Evolutionary conservation across 768 basidiomycete genomes (phyloP).

Genomic region (Lentinula sp.): DNA sequence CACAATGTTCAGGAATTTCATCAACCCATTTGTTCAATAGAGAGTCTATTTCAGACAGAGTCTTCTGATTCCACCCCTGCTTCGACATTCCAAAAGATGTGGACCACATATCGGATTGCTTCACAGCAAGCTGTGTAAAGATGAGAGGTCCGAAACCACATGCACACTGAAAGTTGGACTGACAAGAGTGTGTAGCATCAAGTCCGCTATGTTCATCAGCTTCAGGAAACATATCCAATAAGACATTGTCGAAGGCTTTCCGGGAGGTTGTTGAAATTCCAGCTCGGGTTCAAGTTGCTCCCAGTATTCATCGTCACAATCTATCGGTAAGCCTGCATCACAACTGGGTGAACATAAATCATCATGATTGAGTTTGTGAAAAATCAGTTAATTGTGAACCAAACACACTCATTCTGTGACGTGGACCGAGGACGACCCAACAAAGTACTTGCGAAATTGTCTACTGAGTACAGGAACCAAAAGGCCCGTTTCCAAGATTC

Average conservation of each 20-base stretch:
- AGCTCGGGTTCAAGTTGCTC: slow-evolving; percentile 31
- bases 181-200: slow-evolving; percentile 46
- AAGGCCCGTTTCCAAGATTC: slow-evolving; percentile 59
- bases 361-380: not conserved
- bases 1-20: slow-evolving; percentile 52
- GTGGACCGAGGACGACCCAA: slow-evolving; percentile 55
- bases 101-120: slow-evolving; percentile 1
- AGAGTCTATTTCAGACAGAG: slow-evolving; percentile 69
- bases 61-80: slow-evolving; percentile 53
- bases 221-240: slow-evolving; percentile 41
- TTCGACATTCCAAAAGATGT: not conserved
- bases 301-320: slow-evolving; percentile 70
- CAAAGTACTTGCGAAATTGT: slow-evolving; percentile 20
- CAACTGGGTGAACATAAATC: slow-evolving; percentile 29
- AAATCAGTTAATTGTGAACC: not conserved
- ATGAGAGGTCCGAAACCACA: not conserved
- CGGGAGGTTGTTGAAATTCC: slow-evolving; percentile 49
- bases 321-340: slow-evolving; percentile 53
- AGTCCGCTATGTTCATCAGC: slow-evolving; percentile 44
- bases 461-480: slow-evolving; percentile 27
- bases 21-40: slow-evolving; percentile 77
- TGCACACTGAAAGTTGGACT: slow-evolving; percentile 10
- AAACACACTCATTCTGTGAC: slow-evolving; percentile 47
- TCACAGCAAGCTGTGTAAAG: slow-evolving; percentile 8
- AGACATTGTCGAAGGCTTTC: slow-evolving; percentile 36